Base-by-base conservation (phyloP, 2,329 filamentous ascomycete genomes). In the Tolypocladium sp. region DNA sequence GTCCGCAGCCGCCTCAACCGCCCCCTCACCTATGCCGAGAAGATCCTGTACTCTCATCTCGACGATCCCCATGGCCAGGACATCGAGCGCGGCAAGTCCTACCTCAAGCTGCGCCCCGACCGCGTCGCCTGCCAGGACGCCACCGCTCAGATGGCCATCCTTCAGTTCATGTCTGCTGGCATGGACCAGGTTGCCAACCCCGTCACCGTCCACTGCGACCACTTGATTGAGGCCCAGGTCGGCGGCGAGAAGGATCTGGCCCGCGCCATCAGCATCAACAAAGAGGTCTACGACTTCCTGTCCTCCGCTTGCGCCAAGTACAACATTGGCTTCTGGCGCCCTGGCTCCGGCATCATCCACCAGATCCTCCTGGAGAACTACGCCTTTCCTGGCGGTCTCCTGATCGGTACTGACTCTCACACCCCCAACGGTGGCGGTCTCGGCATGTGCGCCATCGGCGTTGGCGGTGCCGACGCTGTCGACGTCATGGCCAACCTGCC, bases 41-140 rank as follows among this genome's bases (percentile, higher is more conserved):
- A 99, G 87, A 92, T 99, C 71, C 85, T 97, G 69, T 99, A 99
- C 84, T 97, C 93, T 63, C 94, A 99, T 79, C 82, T 99, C 75
- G 94, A 97, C 79, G 91, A 99, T 76, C 94, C 94, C 59, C 90
- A 97, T 71, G 88, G 87, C 68, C 93, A 97, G 78, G 93, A 97
- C 56, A 96, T 99, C 70, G 87, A 97, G 86, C 91, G 94, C 75
- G 94, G 94, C 72, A 86, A 85, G 70, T 97, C 92, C 62, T 97
- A 99, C 80, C 86, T 99, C 67, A 97, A 93, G 82, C 87, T 99
- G 68, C 90, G 94, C 66, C 94, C 94, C 60, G 94, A 99, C 75
- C 91, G 94, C 77, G 94, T 99, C 71, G 94, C 94, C 76, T 97
- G 94, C 84, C 94, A 99, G 83, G 94, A 99, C 85, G 94, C 94